phyloP scores from a whole-genome alignment of 805 yeast species.

The Metschnikowia koreensis region DNA sequence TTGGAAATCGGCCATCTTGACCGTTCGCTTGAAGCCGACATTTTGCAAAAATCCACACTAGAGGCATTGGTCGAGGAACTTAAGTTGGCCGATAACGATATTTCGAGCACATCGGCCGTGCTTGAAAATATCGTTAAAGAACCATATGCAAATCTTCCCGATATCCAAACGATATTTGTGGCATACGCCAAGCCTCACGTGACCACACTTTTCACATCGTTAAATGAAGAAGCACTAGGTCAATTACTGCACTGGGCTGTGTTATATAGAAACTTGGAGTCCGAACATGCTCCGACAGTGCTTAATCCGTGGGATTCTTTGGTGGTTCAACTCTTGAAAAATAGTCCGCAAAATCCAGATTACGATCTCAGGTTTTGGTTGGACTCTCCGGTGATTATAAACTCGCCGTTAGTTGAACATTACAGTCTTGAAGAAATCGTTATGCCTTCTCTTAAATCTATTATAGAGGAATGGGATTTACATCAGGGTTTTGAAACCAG shows the following conservation, averaged over 20 bases:
- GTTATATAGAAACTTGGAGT: slow-evolving; percentile 4
- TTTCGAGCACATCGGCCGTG: neutral
- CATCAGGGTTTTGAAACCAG: slow-evolving; percentile 4
- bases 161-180: slow-evolving; percentile 6
- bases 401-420: slow-evolving; percentile 11
- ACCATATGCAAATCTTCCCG: slow-evolving; percentile 3
- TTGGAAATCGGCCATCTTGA: slow-evolving; percentile 8
- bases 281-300: neutral
- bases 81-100: neutral
- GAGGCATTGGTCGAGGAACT: slow-evolving; percentile 1
- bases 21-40: slow-evolving; percentile 1
- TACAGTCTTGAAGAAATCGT: slow-evolving; percentile 6
- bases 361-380: slow-evolving; percentile 15
- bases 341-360: neutral
- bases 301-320: slow-evolving; percentile 16
- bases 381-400: slow-evolving; percentile 14
- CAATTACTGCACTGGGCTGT: slow-evolving; percentile 11
- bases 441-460: slow-evolving; percentile 4
- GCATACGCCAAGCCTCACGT: slow-evolving; percentile 6
- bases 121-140: slow-evolving; percentile 6
- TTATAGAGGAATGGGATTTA: slow-evolving; percentile 5
- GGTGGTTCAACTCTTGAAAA: slow-evolving; percentile 5
- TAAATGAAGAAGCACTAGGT: neutral
- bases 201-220: slow-evolving; percentile 3
- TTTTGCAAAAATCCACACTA: neutral